Percentiles rank a stretch among this genome's conserved stretches.
phyloP scores from a whole-genome alignment of 2,329 filamentous ascomycete species.

The Microcera coccophila region DNA sequence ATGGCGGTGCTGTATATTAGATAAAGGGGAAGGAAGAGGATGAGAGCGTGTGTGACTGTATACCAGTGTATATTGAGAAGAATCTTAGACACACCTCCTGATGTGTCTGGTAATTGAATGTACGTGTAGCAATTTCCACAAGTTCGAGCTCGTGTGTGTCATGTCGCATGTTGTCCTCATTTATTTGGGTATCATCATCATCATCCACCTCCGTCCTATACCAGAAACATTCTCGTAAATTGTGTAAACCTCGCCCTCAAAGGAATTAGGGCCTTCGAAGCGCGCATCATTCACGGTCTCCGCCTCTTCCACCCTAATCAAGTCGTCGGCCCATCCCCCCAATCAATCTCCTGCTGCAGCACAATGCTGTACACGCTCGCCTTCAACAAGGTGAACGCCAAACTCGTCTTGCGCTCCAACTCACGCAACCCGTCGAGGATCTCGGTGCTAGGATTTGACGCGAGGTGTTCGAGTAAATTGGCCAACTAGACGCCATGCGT shows the following conservation, averaged over 20 bases:
- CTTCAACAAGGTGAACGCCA: constrained; percentile 94
- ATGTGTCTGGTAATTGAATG: constrained; percentile 10
- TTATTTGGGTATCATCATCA: constrained; percentile 15
- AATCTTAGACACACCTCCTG: constrained; percentile 15
- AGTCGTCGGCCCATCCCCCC: constrained; percentile 50
- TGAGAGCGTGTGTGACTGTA: neutral
- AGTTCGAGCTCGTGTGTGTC: neutral
- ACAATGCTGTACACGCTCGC: constrained; percentile 99
- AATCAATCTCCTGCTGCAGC: constrained; percentile 90
- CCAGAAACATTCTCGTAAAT: neutral
- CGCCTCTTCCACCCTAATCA: no score
- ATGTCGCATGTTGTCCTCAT: constrained; percentile 2
- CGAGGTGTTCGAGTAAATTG: constrained; percentile 58
- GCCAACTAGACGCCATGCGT: constrained; percentile 48
- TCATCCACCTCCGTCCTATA: neutral
- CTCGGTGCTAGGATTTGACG: constrained; percentile 68
- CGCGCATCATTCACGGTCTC: no score
- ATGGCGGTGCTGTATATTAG: constrained; percentile 70
- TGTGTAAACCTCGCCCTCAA: no score
- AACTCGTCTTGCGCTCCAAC: constrained; percentile 87
- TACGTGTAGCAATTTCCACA: constrained; percentile 12
- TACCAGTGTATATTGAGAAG: constrained; percentile 10
- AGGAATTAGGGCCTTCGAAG: no score
- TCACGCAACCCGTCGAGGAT: constrained; percentile 83
- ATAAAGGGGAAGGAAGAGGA: constrained; percentile 1